Conservation (phyloP, 2,329 filamentous ascomycete genomes). For the Dothistroma septosporum region DNA sequence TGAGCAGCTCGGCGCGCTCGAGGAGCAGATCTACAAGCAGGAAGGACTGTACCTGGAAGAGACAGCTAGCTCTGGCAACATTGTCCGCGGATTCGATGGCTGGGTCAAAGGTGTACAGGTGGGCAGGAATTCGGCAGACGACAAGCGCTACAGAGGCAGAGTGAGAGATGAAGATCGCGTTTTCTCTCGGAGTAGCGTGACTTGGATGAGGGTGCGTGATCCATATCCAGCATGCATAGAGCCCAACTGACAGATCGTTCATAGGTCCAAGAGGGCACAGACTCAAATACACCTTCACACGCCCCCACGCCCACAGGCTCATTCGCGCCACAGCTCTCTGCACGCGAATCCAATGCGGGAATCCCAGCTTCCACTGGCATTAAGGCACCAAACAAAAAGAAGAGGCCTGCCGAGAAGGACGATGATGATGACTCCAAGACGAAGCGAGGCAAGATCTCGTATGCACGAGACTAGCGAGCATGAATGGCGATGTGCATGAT, state of each 20-base stretch:
- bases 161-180: slow-evolving; percentile 68
- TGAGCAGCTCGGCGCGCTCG: slow-evolving; percentile 47
- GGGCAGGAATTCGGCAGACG: slow-evolving; percentile 46
- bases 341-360: slow-evolving; percentile 43
- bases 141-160: slow-evolving; percentile 62
- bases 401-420: slow-evolving; percentile 42
- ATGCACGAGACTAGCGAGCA: slow-evolving; percentile 40
- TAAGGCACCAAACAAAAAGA: slow-evolving; percentile 43
- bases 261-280: slow-evolving; percentile 31
- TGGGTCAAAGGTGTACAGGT: slow-evolving; percentile 81
- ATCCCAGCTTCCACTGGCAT: slow-evolving; percentile 36
- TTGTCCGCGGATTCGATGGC: slow-evolving; percentile 95
- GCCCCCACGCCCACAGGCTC: slow-evolving; percentile 47
- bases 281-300: slow-evolving; percentile 42
- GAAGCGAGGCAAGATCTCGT: slow-evolving; percentile 50
- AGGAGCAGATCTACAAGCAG: slow-evolving; percentile 78
- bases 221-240: neutral
- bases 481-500: slow-evolving; percentile 11
- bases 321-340: slow-evolving; percentile 39
- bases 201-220: slow-evolving; percentile 33
- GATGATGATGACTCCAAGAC: slow-evolving; percentile 45
- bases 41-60: slow-evolving; percentile 89
- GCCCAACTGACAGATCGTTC: neutral
- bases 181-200: slow-evolving; percentile 47
- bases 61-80: slow-evolving; percentile 80